Base-by-base conservation (phyloP, 169 alveolate species). In the Cryptosporidium viatorum region DNA sequence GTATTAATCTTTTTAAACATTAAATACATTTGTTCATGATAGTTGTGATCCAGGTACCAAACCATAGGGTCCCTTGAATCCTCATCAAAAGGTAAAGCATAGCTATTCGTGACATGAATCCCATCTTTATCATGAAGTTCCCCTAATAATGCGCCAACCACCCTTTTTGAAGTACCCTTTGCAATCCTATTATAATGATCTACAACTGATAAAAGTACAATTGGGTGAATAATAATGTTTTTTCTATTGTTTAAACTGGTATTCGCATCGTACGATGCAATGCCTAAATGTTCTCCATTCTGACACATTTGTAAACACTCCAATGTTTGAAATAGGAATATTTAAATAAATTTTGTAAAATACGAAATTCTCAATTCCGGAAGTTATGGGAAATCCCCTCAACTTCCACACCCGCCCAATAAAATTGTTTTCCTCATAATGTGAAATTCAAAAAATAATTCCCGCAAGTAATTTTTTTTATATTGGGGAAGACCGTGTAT, bases 61-160 rank as follows among this genome's bases (percentile, higher is more conserved):
- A 99, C 98, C 91, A 96, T 96, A 1, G 99, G 97, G 85, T 99
- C 99, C 65, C 96, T 96, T 16, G 98, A 95, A 92, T 99, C 99
- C 94, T 99, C 99, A 86, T 99, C 99, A 92, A 99, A 99, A 48
- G 99, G 99, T 2, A 99, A 92, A 16, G 99, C 99, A 85, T 95
- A 99, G 87, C 99, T 95, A 93, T 99, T 99, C 39, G 99, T 97
- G 23, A 98, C 96, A 93, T 99, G 99, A 43, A 97, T 93, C 43
- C 93, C 95, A n/a, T 95, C 97, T 58, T 94, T 91, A 31, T 86
- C 95, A 60, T 93, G 92, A 43, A 75, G 73, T 94, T 97, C 99
- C 51, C 99, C 99, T 37, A 98, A 87, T 37, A 98, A 92, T 33
- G 99, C 97, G n/a, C 99, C 99, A n/a, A 98, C 98, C 26, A 99